These are phyloP conservation scores for Auricularia cornea DNA, from an alignment of 768 basidiomycete genomes.

Conservation along the genomic window DNA sequence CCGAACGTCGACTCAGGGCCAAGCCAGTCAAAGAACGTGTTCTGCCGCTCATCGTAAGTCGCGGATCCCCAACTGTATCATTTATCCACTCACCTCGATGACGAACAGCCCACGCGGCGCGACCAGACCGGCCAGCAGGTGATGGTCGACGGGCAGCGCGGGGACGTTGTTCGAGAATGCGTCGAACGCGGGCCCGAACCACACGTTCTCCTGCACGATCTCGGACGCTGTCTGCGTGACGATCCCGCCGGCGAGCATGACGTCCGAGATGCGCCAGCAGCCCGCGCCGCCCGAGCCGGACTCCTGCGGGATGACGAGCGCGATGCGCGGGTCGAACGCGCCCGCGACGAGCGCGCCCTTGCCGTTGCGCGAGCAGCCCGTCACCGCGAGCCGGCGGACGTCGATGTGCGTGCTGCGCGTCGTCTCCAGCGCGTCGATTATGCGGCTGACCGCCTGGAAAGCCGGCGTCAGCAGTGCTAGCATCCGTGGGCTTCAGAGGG, in stretches of 20 bases:
- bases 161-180: constrained; percentile 9
- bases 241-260: constrained; percentile 5
- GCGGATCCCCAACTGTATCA: not conserved
- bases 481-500: not conserved
- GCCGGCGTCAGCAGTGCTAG: not conserved
- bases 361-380: constrained; percentile 15
- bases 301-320: constrained; percentile 14
- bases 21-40: constrained; percentile 13
- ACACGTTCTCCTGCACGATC: constrained; percentile 14
- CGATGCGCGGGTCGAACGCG: constrained; percentile 13
- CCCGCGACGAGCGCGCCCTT: constrained; percentile 14
- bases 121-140: constrained; percentile 10
- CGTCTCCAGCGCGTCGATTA: constrained; percentile 13
- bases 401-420: constrained; percentile 6
- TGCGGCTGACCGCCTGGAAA: constrained; percentile 10
- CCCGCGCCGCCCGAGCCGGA: constrained; percentile 13
- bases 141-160: constrained; percentile 12
- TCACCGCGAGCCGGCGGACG: constrained; percentile 9
- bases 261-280: constrained; percentile 14
- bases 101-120: constrained; percentile 11
- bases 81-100: constrained; percentile 1
- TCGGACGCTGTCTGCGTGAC: constrained; percentile 12
- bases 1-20: constrained; percentile 9
- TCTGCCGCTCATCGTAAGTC: not conserved
- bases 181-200: constrained; percentile 8